Conservation (phyloP, 495 filamentous ascomycete species). For the Annulohypoxylon moriforme region DNA sequence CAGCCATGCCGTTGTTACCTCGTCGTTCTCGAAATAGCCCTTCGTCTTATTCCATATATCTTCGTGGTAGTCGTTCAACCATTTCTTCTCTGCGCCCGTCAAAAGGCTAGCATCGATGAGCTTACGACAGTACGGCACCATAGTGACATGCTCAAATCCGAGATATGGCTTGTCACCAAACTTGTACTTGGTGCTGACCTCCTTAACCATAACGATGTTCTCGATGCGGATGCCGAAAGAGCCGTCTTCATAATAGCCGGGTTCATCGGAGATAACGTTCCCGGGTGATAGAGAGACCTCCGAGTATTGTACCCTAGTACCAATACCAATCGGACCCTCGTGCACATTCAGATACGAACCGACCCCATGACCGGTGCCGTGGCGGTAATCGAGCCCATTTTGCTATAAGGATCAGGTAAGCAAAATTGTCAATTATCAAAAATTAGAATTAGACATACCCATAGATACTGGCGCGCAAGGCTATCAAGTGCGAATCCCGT, state of each 20-base stretch:
- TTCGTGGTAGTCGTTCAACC: slow-evolving; percentile 87
- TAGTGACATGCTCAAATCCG: slow-evolving; percentile 96
- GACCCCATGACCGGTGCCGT: slow-evolving; percentile 97
- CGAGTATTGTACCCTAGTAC: slow-evolving; percentile 88
- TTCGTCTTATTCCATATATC: slow-evolving; percentile 87
- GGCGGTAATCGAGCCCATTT: slow-evolving; percentile 91
- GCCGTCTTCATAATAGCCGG: slow-evolving; percentile 98
- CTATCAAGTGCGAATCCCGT: slow-evolving; percentile 92
- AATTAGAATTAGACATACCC: slow-evolving; percentile 63
- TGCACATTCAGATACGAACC: slow-evolving; percentile 95
- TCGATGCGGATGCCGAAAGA: slow-evolving; percentile 98
- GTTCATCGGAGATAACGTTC: slow-evolving; percentile 95
- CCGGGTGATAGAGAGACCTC: slow-evolving; percentile 91
- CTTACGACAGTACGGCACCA: slow-evolving; percentile 93
- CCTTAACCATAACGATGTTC: slow-evolving; percentile 89
- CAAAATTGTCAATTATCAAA: background rate
- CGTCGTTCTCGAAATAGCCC: slow-evolving; percentile 79
- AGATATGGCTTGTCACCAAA: slow-evolving; percentile 95
- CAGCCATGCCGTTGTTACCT: slow-evolving; percentile 80
- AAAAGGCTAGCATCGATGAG: slow-evolving; percentile 82
- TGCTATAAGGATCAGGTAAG: slow-evolving; percentile 55
- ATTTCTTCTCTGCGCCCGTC: slow-evolving; percentile 80
- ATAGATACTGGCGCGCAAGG: slow-evolving; percentile 90
- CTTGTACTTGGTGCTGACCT: slow-evolving; percentile 83
- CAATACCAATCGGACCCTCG: slow-evolving; percentile 97